phyloP scores from a whole-genome alignment of 1,139 yeast genomes.

The Pichia sp. region DNA sequence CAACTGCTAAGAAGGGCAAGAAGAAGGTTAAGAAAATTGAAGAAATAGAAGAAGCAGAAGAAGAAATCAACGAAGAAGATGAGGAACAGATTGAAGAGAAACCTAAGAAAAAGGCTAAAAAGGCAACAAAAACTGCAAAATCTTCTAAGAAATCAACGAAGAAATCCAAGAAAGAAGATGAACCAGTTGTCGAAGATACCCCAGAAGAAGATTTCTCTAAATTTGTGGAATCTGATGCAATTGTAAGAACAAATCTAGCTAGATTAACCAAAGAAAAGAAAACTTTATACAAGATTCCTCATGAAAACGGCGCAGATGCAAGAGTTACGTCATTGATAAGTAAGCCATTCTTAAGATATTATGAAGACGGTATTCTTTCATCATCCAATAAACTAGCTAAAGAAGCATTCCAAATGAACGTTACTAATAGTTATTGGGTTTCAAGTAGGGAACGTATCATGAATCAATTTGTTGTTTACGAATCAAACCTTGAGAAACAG shows the following conservation, averaged over 20 bases:
- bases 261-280: slow-evolving; percentile 13
- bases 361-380: slow-evolving; percentile 70
- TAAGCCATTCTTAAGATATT: slow-evolving; percentile 66
- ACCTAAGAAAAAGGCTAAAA: background rate
- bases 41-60: background rate
- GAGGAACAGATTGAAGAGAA: background rate
- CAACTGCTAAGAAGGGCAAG: background rate
- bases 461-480: slow-evolving; percentile 79
- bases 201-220: background rate
- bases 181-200: background rate
- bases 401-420: slow-evolving; percentile 73
- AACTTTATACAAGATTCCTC: slow-evolving; percentile 72
- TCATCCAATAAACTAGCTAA: slow-evolving; percentile 74
- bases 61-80: background rate
- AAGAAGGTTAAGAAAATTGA: background rate
- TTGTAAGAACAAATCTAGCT: slow-evolving; percentile 24
- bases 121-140: slow-evolving; percentile 1
- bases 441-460: slow-evolving; percentile 82
- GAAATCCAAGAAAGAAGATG: background rate
- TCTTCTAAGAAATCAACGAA: slow-evolving; percentile 3
- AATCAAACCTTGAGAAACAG: slow-evolving; percentile 25
- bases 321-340: slow-evolving; percentile 81
- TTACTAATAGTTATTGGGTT: slow-evolving; percentile 90
- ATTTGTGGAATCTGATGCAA: slow-evolving; percentile 14
- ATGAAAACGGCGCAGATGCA: slow-evolving; percentile 76